phyloP scores from a whole-genome alignment of 257 asterid genomes.

The Solanum paucissectum region DNA sequence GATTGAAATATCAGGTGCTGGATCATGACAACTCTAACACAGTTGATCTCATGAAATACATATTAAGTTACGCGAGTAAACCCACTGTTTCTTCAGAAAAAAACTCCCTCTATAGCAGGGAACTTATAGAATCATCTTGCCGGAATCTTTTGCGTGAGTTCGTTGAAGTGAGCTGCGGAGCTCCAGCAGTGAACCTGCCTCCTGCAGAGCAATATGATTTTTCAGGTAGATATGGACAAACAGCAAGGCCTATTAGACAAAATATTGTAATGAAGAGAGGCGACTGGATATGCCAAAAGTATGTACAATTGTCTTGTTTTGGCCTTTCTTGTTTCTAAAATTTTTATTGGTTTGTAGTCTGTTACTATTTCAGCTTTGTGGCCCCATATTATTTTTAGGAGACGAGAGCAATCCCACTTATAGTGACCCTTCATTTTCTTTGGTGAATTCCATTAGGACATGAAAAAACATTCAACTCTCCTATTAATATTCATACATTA shows the following conservation, averaged over 20 bases:
- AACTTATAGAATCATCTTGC: conserved; percentile 67
- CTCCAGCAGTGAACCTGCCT: conserved; percentile 21
- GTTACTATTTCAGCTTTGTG: background rate
- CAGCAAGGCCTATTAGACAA: conserved; percentile 40
- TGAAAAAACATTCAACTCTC: background rate
- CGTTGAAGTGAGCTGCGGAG: conserved; percentile 34
- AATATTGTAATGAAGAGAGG: conserved; percentile 87
- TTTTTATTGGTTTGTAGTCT: background rate
- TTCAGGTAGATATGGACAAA: conserved; percentile 24
- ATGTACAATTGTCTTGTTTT: conserved; percentile 13
- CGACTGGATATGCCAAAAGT: conserved; percentile 92
- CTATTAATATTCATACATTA: background rate
- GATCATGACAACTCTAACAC: conserved; percentile 39
- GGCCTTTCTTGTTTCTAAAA: background rate
- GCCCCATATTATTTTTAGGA: background rate
- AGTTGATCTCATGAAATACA: conserved; percentile 80
- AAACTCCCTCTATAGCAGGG: conserved; percentile 56
- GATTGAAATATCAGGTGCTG: conserved; percentile 28
- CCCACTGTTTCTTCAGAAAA: conserved; percentile 40
- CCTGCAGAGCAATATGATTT: conserved; percentile 23
- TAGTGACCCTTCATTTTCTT: background rate
- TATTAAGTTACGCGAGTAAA: conserved; percentile 81
- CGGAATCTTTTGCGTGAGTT: conserved; percentile 61
- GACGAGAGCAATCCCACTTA: background rate
- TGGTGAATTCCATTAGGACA: background rate